Conservation (phyloP, 2,329 filamentous ascomycete genomes). For the Rhexocercosporidium sp. region DNA sequence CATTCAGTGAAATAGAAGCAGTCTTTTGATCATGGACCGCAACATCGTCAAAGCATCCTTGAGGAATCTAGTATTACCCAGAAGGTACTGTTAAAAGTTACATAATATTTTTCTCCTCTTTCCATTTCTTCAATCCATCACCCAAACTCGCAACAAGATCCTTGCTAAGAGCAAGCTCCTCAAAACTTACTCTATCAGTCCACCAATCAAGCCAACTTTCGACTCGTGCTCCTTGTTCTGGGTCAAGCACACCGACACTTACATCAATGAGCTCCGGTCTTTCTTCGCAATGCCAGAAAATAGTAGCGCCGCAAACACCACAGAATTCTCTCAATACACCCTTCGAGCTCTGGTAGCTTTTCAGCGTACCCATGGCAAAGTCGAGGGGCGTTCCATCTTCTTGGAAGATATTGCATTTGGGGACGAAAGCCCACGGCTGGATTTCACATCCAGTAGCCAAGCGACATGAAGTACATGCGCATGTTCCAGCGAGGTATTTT, state of each 20-base stretch:
- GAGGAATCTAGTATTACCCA: not conserved
- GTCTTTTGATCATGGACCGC: no score
- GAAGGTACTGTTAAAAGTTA: not conserved
- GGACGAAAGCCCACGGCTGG: slow-evolving; percentile 70
- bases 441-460: slow-evolving; percentile 65
- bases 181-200: slow-evolving; percentile 61
- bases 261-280: slow-evolving; percentile 65
- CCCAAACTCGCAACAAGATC: slow-evolving; percentile 32
- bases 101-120: not conserved
- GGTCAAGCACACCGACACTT: slow-evolving; percentile 62
- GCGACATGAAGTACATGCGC: slow-evolving; percentile 67
- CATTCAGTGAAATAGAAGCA: no score
- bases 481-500: slow-evolving; percentile 64
- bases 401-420: slow-evolving; percentile 60
- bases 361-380: slow-evolving; percentile 51
- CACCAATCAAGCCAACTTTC: slow-evolving; percentile 68
- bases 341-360: slow-evolving; percentile 58
- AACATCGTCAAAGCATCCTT: no score
- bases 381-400: slow-evolving; percentile 42
- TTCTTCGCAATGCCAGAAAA: slow-evolving; percentile 64
- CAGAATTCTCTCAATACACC: slow-evolving; percentile 67
- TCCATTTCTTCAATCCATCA: slow-evolving; percentile 31
- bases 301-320: slow-evolving; percentile 63
- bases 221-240: slow-evolving; percentile 57
- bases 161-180: slow-evolving; percentile 35